Conservation (phyloP, 345 rosid species). For the Brassica carinata region DNA sequence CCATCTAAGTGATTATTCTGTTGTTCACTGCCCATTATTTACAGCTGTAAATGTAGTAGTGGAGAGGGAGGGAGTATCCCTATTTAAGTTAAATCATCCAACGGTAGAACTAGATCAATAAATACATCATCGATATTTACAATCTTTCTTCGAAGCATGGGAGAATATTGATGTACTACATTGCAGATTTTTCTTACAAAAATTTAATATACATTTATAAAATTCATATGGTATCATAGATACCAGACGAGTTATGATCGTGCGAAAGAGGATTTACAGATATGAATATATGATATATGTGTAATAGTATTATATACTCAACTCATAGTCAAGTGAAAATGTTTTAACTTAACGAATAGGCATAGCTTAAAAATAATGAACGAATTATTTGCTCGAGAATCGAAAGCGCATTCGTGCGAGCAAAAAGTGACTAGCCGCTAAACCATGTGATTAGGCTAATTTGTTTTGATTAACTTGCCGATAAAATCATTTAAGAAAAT, state of each 20-base stretch:
- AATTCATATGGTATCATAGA: not conserved
- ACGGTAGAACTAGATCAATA: conserved; percentile 19
- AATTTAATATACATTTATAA: not conserved
- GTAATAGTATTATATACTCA: not conserved
- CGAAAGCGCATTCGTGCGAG: conserved; percentile 74
- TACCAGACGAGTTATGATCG: not conserved
- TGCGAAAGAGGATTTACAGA: not conserved
- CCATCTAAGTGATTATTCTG: not conserved
- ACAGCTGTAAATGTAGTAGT: conserved; percentile 21
- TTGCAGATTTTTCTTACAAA: not conserved
- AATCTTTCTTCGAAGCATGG: conserved; percentile 28
- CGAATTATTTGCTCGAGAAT: conserved; percentile 54
- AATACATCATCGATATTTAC: conserved; percentile 37
- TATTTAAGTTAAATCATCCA: conserved; percentile 10
- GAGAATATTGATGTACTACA: conserved; percentile 36
- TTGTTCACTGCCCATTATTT: conserved; percentile 9
- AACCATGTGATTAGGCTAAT: conserved; percentile 22
- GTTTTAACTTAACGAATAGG: not conserved
- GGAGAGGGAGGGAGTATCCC: conserved; percentile 2
- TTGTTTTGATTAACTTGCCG: not conserved
- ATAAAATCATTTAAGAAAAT: not conserved
- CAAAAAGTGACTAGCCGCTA: conserved; percentile 51
- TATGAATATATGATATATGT: not conserved
- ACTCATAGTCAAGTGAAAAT: conserved; percentile 8
- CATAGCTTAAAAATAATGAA: conserved; percentile 26